These are phyloP conservation scores for Acanthamoeba royreba DNA, from an alignment of 208 protist species.

Conservation along the genomic window DNA sequence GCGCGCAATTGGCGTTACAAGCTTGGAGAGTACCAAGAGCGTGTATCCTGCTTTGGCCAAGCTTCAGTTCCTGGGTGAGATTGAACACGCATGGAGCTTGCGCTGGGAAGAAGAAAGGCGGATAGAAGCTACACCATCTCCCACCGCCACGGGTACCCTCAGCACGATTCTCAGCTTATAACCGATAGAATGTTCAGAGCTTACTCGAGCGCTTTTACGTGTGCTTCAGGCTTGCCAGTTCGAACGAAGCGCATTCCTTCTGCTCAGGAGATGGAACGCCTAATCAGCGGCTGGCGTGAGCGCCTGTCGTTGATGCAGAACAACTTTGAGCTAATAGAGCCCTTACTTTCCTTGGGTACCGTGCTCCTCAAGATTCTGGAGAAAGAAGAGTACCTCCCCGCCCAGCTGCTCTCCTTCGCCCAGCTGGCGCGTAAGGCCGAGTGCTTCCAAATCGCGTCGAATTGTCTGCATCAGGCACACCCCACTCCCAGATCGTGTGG, in stretches of 20 bases:
- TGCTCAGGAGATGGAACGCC: background rate
- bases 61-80: conserved; percentile 54
- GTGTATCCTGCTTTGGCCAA: conserved; percentile 55
- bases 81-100: conserved; percentile 43
- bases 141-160: background rate
- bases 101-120: conserved; percentile 30
- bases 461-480: conserved; percentile 17
- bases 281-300: conserved; percentile 24
- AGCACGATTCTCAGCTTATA: background rate
- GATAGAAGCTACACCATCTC: background rate
- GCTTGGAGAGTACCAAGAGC: conserved; percentile 57
- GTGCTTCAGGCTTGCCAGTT: background rate
- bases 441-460: conserved; percentile 36
- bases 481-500: background rate
- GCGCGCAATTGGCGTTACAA: conserved; percentile 23
- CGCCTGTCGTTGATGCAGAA: conserved; percentile 39
- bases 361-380: conserved; percentile 32
- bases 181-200: background rate
- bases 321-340: conserved; percentile 43
- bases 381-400: conserved; percentile 22
- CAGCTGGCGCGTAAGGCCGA: conserved; percentile 29
- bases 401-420: conserved; percentile 20
- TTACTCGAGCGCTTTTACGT: background rate
- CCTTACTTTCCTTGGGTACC: background rate
- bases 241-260: background rate